Conservation (phyloP, 176 grass and related monocot genomes). For the Bothriochloa decipiens region DNA sequence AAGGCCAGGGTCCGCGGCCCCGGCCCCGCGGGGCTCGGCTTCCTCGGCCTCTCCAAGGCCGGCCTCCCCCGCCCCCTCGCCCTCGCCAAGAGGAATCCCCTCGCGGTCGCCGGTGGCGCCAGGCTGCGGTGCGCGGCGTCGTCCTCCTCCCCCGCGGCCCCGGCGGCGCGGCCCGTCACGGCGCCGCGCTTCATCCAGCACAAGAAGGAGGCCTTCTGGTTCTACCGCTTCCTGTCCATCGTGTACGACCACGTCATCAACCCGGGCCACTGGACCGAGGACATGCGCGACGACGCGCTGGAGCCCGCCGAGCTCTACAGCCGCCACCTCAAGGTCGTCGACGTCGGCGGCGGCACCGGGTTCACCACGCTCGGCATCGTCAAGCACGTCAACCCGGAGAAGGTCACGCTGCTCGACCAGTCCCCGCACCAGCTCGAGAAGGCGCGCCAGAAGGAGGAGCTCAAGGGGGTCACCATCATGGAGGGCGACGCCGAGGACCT, state of each 20-base stretch:
- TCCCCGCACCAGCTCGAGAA: constrained; percentile 92
- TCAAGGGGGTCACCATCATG: constrained; percentile 78
- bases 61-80: constrained; percentile 1
- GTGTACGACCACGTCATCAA: constrained; percentile 94
- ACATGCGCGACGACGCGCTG: constrained; percentile 92
- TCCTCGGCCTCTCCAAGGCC: constrained; percentile 42
- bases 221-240: constrained; percentile 95
- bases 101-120: background rate
- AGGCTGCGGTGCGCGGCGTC: constrained; percentile 19
- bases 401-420: constrained; percentile 93
- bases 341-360: constrained; percentile 79
- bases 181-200: constrained; percentile 94
- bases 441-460: constrained; percentile 70
- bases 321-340: constrained; percentile 67
- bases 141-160: constrained; percentile 38
- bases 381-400: constrained; percentile 63
- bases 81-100: background rate
- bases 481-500: constrained; percentile 96
- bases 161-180: constrained; percentile 36
- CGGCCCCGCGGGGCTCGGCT: constrained; percentile 38
- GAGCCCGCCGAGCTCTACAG: constrained; percentile 72
- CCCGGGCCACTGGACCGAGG: constrained; percentile 95
- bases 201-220: constrained; percentile 99
- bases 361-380: constrained; percentile 93
- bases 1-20: constrained; percentile 21